Evolutionary conservation across 2,329 filamentous ascomycete species (phyloP).

Genomic region (Biscogniauxia marginata): DNA sequence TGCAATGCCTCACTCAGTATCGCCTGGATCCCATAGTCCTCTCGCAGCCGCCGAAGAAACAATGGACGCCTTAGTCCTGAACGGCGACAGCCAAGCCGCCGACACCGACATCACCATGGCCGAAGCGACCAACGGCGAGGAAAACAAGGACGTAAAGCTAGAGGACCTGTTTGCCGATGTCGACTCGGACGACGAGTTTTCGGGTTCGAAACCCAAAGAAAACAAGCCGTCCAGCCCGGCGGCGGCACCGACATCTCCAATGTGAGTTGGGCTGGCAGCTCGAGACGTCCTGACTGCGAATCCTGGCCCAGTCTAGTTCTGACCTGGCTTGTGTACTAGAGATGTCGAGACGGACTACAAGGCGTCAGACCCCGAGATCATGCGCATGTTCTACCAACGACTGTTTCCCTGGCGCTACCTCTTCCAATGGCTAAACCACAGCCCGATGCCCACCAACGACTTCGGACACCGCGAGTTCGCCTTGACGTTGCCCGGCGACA

Average conservation of each 20-base stretch:
- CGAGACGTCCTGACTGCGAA: not conserved
- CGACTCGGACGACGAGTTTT: slow-evolving; percentile 62
- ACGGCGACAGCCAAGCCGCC: slow-evolving; percentile 29
- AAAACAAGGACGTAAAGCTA: slow-evolving; percentile 50
- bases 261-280: slow-evolving; percentile 34
- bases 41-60: slow-evolving; percentile 35
- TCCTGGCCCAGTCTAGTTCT: not conserved
- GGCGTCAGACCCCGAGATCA: slow-evolving; percentile 75
- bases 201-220: slow-evolving; percentile 43
- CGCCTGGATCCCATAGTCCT: slow-evolving; percentile 29
- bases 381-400: slow-evolving; percentile 92
- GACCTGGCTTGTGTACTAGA: slow-evolving; percentile 29
- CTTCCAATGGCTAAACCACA: slow-evolving; percentile 98
- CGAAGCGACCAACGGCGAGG: slow-evolving; percentile 27
- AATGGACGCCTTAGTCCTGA: slow-evolving; percentile 33
- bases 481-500: slow-evolving; percentile 89
- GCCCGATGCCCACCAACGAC: slow-evolving; percentile 78
- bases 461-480: slow-evolving; percentile 95
- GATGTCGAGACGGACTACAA: slow-evolving; percentile 37
- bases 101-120: slow-evolving; percentile 43
- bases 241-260: slow-evolving; percentile 40
- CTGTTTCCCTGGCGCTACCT: slow-evolving; percentile 92
- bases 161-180: slow-evolving; percentile 59
- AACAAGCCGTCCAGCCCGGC: slow-evolving; percentile 44
- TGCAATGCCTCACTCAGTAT: slow-evolving; percentile 47